A percentile compares a stretch with the other conserved stretches of the same genome.
These are phyloP conservation scores for Lolium perenne DNA, from an alignment of 176 grass and related monocot species.

Conservation along the genomic window DNA sequence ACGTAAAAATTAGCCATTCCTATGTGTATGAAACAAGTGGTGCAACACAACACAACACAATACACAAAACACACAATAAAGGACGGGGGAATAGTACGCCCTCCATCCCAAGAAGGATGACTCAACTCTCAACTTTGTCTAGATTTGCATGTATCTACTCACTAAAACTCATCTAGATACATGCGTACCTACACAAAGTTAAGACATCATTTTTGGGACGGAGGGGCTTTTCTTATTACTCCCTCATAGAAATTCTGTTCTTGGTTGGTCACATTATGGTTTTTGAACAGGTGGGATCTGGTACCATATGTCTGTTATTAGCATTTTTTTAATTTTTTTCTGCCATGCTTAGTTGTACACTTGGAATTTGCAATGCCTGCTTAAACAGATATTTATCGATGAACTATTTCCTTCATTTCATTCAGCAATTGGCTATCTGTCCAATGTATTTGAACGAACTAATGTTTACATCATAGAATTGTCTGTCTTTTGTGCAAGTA, in stretches of 20 bases:
- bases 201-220: neutral
- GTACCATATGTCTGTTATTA: neutral
- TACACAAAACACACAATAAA: too few relatives aligned
- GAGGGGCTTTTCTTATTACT: neutral
- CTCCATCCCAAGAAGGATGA: too few relatives aligned
- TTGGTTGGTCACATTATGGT: neutral
- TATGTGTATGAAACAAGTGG: too few relatives aligned
- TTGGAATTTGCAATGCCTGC: neutral
- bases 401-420: neutral
- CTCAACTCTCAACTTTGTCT: too few relatives aligned
- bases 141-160: too few relatives aligned
- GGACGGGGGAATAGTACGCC: too few relatives aligned
- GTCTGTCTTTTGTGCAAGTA: neutral
- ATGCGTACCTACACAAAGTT: too few relatives aligned
- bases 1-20: too few relatives aligned
- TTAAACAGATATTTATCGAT: conserved; percentile 16
- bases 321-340: neutral
- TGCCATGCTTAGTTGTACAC: neutral
- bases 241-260: neutral
- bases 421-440: neutral
- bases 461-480: neutral
- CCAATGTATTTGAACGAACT: neutral
- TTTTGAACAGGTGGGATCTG: neutral
- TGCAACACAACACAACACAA: too few relatives aligned
- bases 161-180: too few relatives aligned